Percentiles rank a stretch among this genome's conserved stretches.
phyloP scores from a whole-genome alignment of 495 filamentous ascomycete genomes.

The Amorphotheca resinae region DNA sequence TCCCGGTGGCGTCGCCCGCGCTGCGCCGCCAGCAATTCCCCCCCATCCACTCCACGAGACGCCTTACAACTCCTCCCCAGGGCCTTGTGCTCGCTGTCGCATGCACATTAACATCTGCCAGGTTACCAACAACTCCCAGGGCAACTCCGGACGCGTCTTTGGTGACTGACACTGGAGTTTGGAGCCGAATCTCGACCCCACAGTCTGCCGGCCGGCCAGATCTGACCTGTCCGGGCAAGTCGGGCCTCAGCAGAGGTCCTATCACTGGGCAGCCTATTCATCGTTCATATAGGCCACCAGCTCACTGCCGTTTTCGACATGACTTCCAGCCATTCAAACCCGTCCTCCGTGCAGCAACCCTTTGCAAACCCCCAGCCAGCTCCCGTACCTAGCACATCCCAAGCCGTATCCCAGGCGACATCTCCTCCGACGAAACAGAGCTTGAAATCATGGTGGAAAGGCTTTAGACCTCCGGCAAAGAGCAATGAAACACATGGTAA shows the following conservation, averaged over 20 bases:
- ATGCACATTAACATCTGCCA: neutral
- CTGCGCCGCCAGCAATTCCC: constrained; percentile 1
- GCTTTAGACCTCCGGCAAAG: constrained; percentile 36
- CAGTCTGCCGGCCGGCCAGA: constrained; percentile 3
- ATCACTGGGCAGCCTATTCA: constrained; percentile 1
- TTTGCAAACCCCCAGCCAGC: constrained; percentile 18
- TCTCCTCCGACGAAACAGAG: constrained; percentile 62
- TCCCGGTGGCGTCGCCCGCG: constrained; percentile 1
- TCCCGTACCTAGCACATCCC: constrained; percentile 3
- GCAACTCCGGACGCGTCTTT: neutral
- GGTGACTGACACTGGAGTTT: neutral
- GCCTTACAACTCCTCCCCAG: neutral
- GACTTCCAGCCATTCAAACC: constrained; percentile 9
- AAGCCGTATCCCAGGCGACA: constrained; percentile 23
- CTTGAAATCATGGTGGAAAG: constrained; percentile 84
- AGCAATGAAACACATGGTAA: constrained; percentile 17
- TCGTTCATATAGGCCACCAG: constrained; percentile 2
- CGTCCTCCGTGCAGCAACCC: constrained; percentile 18
- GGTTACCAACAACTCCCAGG: neutral
- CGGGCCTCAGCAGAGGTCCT: constrained; percentile 6
- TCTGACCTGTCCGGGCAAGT: constrained; percentile 3
- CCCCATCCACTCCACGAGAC: neutral
- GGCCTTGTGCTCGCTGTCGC: neutral
- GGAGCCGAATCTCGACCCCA: neutral
- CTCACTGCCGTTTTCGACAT: constrained; percentile 4